These are phyloP conservation scores for Globisporangium parvum DNA, from an alignment of 352 stramenopile genomes.

Conservation along the genomic window DNA sequence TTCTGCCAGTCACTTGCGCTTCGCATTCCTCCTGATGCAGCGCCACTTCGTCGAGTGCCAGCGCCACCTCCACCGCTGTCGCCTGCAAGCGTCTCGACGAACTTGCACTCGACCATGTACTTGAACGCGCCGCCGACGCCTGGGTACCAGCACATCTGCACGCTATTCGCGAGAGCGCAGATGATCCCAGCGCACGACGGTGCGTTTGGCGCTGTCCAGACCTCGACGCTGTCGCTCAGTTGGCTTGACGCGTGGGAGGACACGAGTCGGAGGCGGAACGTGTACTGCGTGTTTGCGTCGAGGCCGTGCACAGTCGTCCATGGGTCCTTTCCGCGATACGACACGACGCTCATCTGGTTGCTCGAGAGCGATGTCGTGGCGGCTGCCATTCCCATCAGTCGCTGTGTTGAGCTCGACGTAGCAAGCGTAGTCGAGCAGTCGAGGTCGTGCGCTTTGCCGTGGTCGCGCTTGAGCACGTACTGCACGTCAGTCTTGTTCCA, in stretches of 20 bases:
- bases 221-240: constrained; percentile 65
- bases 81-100: constrained; percentile 48
- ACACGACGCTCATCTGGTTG: constrained; percentile 57
- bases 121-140: constrained; percentile 52
- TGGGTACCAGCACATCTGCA: constrained; percentile 80
- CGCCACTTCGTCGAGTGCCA: not conserved
- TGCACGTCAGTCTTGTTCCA: constrained; percentile 78
- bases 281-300: constrained; percentile 79
- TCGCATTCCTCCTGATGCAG: constrained; percentile 2
- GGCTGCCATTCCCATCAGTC: not conserved
- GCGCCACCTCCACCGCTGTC: not conserved
- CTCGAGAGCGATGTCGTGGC: constrained; percentile 6
- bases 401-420: constrained; percentile 4
- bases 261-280: constrained; percentile 78
- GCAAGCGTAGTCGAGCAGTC: not conserved
- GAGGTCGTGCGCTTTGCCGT: constrained; percentile 9
- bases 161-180: constrained; percentile 38
- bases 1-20: constrained; percentile 45
- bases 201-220: constrained; percentile 55
- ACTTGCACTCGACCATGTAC: constrained; percentile 77
- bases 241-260: constrained; percentile 67
- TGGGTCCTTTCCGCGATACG: constrained; percentile 61
- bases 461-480: constrained; percentile 79
- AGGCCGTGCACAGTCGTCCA: constrained; percentile 48
- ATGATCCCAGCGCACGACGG: constrained; percentile 57